Evolutionary conservation across 305 asterid genomes (phyloP), one percentile per base, ranked within the genome.

Genomic region (Fraxinus sp.): DNA sequence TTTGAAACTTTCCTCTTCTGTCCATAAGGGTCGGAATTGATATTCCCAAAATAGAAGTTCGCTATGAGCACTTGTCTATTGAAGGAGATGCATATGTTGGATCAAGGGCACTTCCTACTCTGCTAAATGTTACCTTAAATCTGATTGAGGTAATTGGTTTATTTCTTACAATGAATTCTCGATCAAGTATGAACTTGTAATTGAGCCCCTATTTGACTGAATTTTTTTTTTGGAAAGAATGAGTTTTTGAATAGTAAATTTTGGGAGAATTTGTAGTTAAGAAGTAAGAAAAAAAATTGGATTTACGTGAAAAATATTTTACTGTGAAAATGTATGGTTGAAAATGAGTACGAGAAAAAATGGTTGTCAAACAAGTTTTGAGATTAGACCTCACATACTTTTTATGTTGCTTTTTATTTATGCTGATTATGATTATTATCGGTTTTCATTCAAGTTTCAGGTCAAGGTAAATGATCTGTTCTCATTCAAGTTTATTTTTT

Each of bases 31-130:
- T 93, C 76, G 95, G 95, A 62, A 92, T 96, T 59, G 98, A 96
- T 30, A 86, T 92, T 84, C 98, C 98, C 4, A 94, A 91, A 86
- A 88, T 93, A 3, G 99, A 96, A 86, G 98, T 96, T 80, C 92
- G 99, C 2, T 96, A 22, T 66, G 97, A 94, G 89, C 88, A 89
- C 87, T 81, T 96, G 66, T 89, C 92, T 1, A 62, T 94, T 20
- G 98, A 93, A 68, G 98, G 98, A 83, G 99, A 96, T 76, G 86
- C 92, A 43, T 86, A 85, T 85, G 88, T 77, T 64, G 99, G 98
- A 81, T 91, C 98, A 20, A 88, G 98, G 90, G 98, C 98, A n/a
- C 91, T 96, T 79, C 99, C 98, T 4, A 94, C 99, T 79, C 87
- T 96, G 81, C 86, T 87, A 81, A 96, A 96, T 87, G 83, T 97